Evolutionary conservation across 306 rosid genomes (phyloP), one percentile per base, ranked within the genome.

Genomic region (Fagus crenata): DNA sequence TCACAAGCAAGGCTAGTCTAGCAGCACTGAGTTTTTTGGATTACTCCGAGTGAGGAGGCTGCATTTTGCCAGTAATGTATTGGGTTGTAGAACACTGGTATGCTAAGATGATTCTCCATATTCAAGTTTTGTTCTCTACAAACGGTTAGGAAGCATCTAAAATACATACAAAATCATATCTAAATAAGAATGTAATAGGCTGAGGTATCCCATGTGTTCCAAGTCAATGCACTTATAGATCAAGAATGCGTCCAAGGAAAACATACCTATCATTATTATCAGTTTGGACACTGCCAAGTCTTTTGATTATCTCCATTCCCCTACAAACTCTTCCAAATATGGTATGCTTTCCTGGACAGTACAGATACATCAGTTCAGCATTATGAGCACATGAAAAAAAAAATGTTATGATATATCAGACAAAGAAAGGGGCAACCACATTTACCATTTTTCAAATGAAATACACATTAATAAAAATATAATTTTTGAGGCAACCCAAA

Each of bases 201-300:
- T 51, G 13, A 78, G 28, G 59, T 53, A 17, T 3, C 31, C 42
- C 32, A 1, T 49, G 31, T 41, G 65, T 64, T 22, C 40, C 2
- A 39, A 72, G 68, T 40, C 56, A 69, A 71, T 28, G 5, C 33
- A 43, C 49, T 39, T n/a, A 9, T 4, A 65, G 36, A 55, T 49
- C 69, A 58, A 58, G 36, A 31, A 33, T 14, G 67, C 6, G 28
- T 70, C 53, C 43, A 67, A 35, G 61, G 74, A 56, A 56, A 80
- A 79, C 81, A 78, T 83, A 92, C 99, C 99, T 89, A 75, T 95
- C 99, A 78, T 63, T 95, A 85, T 87, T 95, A 83, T 95, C 99
- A 55, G 99, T 95, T 83, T 92, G 99, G 78, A 95, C 89, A 58
- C 97, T 95, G 76, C 97, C 97, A 75, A 95, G 99, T 82, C 97